Conservation (phyloP, 176 grass and related monocot genomes). For the Elaeis guineensis region DNA sequence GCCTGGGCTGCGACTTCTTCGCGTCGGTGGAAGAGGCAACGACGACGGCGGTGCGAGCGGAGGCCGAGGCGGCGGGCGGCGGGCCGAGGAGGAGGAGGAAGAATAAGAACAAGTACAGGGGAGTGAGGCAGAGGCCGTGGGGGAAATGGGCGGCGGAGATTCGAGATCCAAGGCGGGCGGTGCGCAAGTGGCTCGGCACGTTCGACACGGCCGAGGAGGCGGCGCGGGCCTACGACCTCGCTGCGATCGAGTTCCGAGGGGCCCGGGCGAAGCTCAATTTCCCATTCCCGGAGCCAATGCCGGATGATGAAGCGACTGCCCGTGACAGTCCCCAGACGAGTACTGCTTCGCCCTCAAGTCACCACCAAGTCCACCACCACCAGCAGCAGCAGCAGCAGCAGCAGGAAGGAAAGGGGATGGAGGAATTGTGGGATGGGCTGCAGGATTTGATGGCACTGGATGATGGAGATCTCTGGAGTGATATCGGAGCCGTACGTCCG, state of each 20-base stretch:
- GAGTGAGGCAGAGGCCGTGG: slow-evolving; percentile 20
- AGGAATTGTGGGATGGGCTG: slow-evolving; percentile 51
- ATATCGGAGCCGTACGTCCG: no score
- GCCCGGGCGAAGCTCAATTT: slow-evolving; percentile 30
- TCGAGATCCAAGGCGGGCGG: slow-evolving; percentile 10
- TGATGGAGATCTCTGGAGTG: slow-evolving; percentile 15
- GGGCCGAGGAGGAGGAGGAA: neutral
- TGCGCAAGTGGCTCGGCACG: slow-evolving; percentile 20
- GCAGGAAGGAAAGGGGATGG: slow-evolving; percentile 6
- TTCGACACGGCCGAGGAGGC: slow-evolving; percentile 15
- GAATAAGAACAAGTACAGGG: slow-evolving; percentile 14
- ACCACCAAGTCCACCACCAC: neutral
- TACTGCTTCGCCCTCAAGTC: neutral
- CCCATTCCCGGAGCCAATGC: slow-evolving; percentile 26
- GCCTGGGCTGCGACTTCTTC: slow-evolving; percentile 64
- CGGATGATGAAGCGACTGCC: neutral
- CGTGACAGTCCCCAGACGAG: neutral
- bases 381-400: slow-evolving; percentile 6
- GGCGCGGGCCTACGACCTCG: slow-evolving; percentile 3
- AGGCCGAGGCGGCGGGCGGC: no score
- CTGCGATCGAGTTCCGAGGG: slow-evolving; percentile 18
- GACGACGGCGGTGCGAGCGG: neutral
- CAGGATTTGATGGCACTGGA: slow-evolving; percentile 54
- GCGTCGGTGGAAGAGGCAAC: neutral
- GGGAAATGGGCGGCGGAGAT: slow-evolving; percentile 25